Evolutionary conservation across 345 rosid species (phyloP).

Genomic region (Trapa incisa): DNA sequence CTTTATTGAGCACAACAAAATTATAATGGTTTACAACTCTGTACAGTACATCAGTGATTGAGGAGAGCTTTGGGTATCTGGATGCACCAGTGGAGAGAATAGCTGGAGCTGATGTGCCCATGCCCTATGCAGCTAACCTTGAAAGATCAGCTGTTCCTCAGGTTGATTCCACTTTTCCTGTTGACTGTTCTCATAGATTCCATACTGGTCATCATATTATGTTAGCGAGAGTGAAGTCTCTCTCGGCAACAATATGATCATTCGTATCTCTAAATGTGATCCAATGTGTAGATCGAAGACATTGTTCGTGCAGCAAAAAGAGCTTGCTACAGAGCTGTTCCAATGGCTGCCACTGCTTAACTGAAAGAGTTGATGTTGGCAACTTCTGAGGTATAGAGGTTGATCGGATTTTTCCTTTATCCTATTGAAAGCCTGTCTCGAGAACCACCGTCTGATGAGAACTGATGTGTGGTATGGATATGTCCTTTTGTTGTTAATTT

Average conservation of each 20-base stretch:
- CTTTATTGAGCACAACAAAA: neutral
- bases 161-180: conserved; percentile 22
- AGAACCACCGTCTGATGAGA: neutral
- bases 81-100: conserved; percentile 92
- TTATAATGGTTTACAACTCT: neutral
- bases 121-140: conserved; percentile 94
- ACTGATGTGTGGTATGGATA: neutral
- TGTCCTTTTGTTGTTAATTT: neutral
- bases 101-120: conserved; percentile 91
- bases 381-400: neutral
- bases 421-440: neutral
- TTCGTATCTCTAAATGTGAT: neutral
- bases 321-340: conserved; percentile 54
- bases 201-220: neutral
- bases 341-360: conserved; percentile 14
- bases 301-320: conserved; percentile 73
- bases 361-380: neutral
- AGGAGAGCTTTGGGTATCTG: conserved; percentile 82
- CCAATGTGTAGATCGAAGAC: conserved; percentile 45
- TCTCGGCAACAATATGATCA: too few species aligned
- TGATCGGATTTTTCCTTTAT: neutral
- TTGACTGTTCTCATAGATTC: conserved; percentile 3
- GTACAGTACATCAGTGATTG: conserved; percentile 62
- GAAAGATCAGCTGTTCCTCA: conserved; percentile 96
- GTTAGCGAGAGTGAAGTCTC: neutral